These are phyloP conservation scores for Tylopilus sp. DNA, from an alignment of 1,284 basidiomycete genomes.

Conservation along the genomic window DNA sequence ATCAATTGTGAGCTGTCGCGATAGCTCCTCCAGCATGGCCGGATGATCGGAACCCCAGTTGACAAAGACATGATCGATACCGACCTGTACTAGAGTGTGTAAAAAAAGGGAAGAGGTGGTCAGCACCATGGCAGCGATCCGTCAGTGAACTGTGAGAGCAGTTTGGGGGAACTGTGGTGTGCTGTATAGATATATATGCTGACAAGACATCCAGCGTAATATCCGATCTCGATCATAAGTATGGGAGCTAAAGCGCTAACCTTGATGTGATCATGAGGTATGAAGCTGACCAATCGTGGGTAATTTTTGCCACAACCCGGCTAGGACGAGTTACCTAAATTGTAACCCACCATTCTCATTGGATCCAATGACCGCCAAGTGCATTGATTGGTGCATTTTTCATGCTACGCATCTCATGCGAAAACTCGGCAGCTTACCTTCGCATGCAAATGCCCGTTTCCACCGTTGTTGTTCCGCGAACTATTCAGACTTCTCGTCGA, in stretches of 20 bases:
- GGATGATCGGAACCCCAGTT: slow-evolving; percentile 85
- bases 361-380: too few species aligned
- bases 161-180: neutral
- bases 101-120: slow-evolving; percentile 72
- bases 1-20: slow-evolving; percentile 59
- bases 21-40: slow-evolving; percentile 74
- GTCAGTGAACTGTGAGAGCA: slow-evolving; percentile 6
- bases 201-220: neutral
- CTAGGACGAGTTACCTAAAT: too few species aligned
- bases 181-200: neutral
- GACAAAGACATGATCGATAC: slow-evolving; percentile 77
- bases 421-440: too few species aligned
- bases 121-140: slow-evolving; percentile 48
- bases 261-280: neutral
- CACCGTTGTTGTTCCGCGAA: too few species aligned
- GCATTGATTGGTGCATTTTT: too few species aligned
- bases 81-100: slow-evolving; percentile 64
- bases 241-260: neutral
- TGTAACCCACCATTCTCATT: too few species aligned
- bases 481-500: too few species aligned
- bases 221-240: neutral
- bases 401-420: too few species aligned
- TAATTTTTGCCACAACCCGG: neutral
- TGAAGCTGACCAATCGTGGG: neutral
- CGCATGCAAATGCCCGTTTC: too few species aligned